Percentiles rank a stretch among this genome's conserved stretches.
Conservation (phyloP, 1,284 basidiomycete species). For the Pyrrhoderma lamaoense region DNA sequence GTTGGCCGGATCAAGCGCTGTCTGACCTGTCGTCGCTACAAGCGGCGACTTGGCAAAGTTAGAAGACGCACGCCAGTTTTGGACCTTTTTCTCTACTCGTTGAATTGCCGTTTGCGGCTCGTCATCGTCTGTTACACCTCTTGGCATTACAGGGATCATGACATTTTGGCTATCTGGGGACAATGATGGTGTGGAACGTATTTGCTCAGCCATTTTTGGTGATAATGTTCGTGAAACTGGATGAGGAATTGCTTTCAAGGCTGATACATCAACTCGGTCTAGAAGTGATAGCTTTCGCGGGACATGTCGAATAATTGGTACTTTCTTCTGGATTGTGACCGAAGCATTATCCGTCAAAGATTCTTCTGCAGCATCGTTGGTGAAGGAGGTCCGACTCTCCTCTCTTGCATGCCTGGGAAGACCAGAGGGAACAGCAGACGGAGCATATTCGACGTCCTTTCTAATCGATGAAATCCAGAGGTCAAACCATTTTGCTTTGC, state of each 20-base stretch:
- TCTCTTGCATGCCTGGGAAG: constrained; percentile 41
- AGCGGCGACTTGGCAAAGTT: constrained; percentile 42
- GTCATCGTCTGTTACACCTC: constrained; percentile 30
- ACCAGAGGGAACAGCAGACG: constrained; percentile 34
- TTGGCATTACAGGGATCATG: background rate
- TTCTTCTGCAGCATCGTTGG: constrained; percentile 37
- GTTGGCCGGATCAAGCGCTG: constrained; percentile 45
- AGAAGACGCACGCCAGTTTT: constrained; percentile 57
- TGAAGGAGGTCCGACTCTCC: constrained; percentile 46
- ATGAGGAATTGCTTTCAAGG: constrained; percentile 29
- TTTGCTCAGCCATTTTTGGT: constrained; percentile 27
- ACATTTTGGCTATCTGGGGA: constrained; percentile 49
- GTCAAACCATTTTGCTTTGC: constrained; percentile 65
- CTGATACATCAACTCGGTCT: constrained; percentile 47
- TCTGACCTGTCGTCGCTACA: constrained; percentile 40
- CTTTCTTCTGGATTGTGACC: constrained; percentile 25
- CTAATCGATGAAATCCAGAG: constrained; percentile 52
- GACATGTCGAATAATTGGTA: constrained; percentile 34
- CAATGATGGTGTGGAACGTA: constrained; percentile 24
- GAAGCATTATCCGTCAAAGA: constrained; percentile 30
- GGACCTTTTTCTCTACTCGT: constrained; percentile 40
- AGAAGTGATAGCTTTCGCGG: constrained; percentile 63
- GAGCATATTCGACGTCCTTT: constrained; percentile 38
- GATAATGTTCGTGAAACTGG: constrained; percentile 24
- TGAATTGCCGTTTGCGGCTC: constrained; percentile 43